These are phyloP conservation scores for Yarrowia sp. DNA, from an alignment of 805 yeast genomes.

Conservation along the genomic window DNA sequence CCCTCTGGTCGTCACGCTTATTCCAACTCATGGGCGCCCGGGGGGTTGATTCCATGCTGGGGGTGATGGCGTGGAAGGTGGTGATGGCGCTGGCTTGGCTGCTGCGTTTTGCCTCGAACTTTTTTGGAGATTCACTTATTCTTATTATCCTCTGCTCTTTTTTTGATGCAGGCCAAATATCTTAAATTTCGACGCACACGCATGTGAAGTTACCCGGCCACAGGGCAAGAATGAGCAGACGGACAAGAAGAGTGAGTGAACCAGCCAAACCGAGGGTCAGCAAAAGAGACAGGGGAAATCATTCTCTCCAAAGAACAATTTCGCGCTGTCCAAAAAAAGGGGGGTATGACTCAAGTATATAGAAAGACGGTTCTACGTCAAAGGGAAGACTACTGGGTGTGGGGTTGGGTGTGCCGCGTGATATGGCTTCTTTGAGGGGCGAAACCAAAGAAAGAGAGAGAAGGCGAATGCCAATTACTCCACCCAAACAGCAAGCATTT, in stretches of 20 bases:
- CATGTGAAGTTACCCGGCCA: constrained; percentile 12
- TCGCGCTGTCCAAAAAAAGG: too few species aligned
- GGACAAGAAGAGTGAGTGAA: neutral
- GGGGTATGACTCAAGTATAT: constrained; percentile 19
- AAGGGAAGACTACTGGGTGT: neutral
- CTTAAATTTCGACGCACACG: constrained; percentile 11
- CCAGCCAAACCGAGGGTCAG: too few species aligned
- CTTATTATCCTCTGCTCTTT: neutral
- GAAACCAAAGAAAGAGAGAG: neutral
- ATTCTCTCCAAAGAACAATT: too few species aligned
- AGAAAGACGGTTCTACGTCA: neutral
- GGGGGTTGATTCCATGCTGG: constrained; percentile 8
- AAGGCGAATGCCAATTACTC: too few species aligned
- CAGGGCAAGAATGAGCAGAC: neutral
- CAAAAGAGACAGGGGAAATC: too few species aligned
- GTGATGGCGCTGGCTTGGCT: neutral
- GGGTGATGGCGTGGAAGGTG: neutral
- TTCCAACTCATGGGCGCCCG: constrained; percentile 17
- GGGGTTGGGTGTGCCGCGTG: neutral
- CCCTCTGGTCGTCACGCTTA: constrained; percentile 10
- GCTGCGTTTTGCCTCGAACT: constrained; percentile 19
- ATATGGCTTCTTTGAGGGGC: neutral
- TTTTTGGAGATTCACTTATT: neutral
- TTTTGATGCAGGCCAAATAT: constrained; percentile 1
- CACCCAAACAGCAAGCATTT: too few species aligned